These are phyloP conservation scores for Penicillium fuscoglaucum DNA, from an alignment of 2,329 filamentous ascomycete species.

Conservation along the genomic window DNA sequence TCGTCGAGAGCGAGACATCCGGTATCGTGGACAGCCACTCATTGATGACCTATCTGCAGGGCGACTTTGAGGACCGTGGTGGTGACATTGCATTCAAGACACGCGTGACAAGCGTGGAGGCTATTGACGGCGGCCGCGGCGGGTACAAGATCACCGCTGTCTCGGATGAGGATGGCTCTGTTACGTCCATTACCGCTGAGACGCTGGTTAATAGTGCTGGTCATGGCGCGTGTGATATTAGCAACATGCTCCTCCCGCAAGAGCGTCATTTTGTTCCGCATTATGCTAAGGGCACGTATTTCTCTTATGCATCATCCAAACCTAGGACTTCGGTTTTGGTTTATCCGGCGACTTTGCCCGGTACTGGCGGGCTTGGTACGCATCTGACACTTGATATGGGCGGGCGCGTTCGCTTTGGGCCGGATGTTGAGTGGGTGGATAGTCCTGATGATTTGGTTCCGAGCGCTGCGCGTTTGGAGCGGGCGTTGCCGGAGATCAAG, in stretches of 20 bases:
- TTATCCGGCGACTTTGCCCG: constrained; percentile 83
- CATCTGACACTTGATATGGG: constrained; percentile 88
- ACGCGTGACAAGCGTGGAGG: constrained; percentile 61
- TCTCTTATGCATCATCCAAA: constrained; percentile 68
- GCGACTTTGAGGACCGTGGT: constrained; percentile 72
- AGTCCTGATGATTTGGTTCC: constrained; percentile 68
- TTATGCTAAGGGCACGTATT: constrained; percentile 96
- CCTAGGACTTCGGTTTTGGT: constrained; percentile 73
- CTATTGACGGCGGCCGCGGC: constrained; percentile 49
- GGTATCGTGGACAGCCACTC: constrained; percentile 88
- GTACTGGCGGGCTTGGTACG: constrained; percentile 84
- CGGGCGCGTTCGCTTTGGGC: constrained; percentile 84
- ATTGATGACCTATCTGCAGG: constrained; percentile 78
- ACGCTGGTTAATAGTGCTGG: constrained; percentile 85
- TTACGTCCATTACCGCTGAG: constrained; percentile 66
- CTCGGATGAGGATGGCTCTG: constrained; percentile 41
- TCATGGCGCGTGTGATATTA: constrained; percentile 70
- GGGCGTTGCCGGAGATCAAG: constrained; percentile 72
- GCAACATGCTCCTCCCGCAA: constrained; percentile 71
- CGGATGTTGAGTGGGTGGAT: constrained; percentile 91
- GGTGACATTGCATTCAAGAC: constrained; percentile 72
- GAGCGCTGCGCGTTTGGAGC: constrained; percentile 60
- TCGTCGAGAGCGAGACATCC: constrained; percentile 81
- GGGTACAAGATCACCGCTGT: constrained; percentile 70
- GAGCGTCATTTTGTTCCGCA: constrained; percentile 61